Conservation (phyloP, 257 asterid genomes). For the Rehmannia glutinosa region DNA sequence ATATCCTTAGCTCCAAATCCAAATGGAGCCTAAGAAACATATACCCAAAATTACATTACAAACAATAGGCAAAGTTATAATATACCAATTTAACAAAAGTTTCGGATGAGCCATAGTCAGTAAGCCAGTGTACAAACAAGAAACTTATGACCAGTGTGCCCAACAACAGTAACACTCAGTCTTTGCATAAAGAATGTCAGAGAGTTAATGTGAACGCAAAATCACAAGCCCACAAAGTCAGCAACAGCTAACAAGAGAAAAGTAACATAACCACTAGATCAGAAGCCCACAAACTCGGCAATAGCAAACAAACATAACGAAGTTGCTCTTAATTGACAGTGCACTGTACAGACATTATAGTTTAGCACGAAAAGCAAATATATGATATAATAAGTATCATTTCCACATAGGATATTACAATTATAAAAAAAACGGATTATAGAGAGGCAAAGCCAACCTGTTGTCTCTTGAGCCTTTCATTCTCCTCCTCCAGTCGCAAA, state of each 20-base stretch:
- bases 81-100: not conserved
- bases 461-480: conserved; percentile 68
- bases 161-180: not conserved
- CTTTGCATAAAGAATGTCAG: not conserved
- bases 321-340: not conserved
- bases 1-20: too few species aligned
- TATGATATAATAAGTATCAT: too few species aligned
- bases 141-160: not conserved
- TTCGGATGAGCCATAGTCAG: not conserved
- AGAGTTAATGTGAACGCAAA: not conserved
- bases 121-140: not conserved
- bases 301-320: too few species aligned
- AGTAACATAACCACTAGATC: too few species aligned
- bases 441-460: conserved; percentile 39
- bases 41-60: not conserved
- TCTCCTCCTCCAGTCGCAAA: conserved; percentile 78
- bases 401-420: not conserved
- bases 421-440: not conserved
- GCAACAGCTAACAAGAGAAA: too few species aligned
- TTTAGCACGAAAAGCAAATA: too few species aligned
- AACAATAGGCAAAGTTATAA: not conserved
- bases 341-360: not conserved
- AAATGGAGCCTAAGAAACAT: not conserved
- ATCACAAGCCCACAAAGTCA: not conserved
- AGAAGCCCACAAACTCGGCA: too few species aligned